Conservation (phyloP, 2,329 filamentous ascomycete genomes). For the Fusarium secorum region DNA sequence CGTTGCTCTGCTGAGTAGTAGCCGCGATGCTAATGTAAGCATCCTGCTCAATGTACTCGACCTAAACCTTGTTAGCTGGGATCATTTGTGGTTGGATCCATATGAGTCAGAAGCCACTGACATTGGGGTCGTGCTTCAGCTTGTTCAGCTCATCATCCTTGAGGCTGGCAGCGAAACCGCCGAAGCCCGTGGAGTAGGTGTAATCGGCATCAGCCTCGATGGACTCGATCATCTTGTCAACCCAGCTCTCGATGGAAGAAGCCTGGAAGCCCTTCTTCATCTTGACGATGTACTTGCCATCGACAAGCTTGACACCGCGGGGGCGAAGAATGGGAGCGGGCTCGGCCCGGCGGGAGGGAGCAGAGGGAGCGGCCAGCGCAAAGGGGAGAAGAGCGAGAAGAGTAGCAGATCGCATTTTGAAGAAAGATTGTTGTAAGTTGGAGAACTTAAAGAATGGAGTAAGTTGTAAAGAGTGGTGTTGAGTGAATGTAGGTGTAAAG, state of each 20-base stretch:
- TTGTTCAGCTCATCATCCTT: constrained; percentile 40
- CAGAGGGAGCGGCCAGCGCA: constrained; percentile 44
- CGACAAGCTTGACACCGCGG: constrained; percentile 43
- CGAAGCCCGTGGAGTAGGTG: constrained; percentile 38
- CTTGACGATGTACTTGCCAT: constrained; percentile 51
- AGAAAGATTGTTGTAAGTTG: constrained; percentile 1
- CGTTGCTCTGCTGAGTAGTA: constrained; percentile 46
- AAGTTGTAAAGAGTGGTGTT: constrained; percentile 13
- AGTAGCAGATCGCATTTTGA: constrained; percentile 46
- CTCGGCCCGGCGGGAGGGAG: constrained; percentile 44
- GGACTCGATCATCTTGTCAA: constrained; percentile 38
- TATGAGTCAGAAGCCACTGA: neutral
- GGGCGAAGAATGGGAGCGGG: constrained; percentile 48
- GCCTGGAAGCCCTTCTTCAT: constrained; percentile 40
- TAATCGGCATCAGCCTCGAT: constrained; percentile 47
- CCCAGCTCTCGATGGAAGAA: constrained; percentile 21
- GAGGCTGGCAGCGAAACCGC: constrained; percentile 42
- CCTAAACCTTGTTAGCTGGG: constrained; percentile 26
- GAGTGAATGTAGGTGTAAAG: constrained; percentile 20
- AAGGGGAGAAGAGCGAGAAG: constrained; percentile 47
- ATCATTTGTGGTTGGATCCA: neutral
- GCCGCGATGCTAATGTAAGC: constrained; percentile 42
- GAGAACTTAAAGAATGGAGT: constrained; percentile 1
- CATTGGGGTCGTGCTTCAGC: constrained; percentile 41
- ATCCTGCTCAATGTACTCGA: constrained; percentile 53